Evolutionary conservation across 345 rosid species (phyloP), one percentile per base, ranked within the genome.

Genomic region (Theobroma cacao): DNA sequence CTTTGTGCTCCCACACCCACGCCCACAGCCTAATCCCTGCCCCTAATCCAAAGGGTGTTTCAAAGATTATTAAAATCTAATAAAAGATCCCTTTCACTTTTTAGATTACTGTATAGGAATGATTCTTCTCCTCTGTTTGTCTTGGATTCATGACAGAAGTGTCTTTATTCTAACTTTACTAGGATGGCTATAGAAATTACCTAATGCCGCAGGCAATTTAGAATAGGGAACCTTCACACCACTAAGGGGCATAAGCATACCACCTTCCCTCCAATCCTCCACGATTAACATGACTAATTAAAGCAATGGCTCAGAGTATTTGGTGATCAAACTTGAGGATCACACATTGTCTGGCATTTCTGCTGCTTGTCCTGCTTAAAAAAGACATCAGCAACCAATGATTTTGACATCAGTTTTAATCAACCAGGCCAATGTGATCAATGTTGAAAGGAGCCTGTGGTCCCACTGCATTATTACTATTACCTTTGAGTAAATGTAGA

Each of bases 1-100:
- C 71, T 77, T 81, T 74, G 62, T 81, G 87, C 78, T 69, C 72
- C 80, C 71, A 61, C 74, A 17, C 31, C 31, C 71, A 6, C 56
- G 50, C 22, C 67, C 67, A 15, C 36, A 10, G 3, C 17, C 13
- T 75, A 15, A 47, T 48, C 53, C 18, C 31, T 6, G n/a, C 38
- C 33, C 55, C n/a, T 15, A 20, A 36, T 36, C 45, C 53, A 1
- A 34, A 26, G 5, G 33, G 7, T 41, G 9, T 8, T 41, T 38
- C 34, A 9, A 67, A 67, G 36, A 33, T 73, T 60, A 69, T 69
- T 43, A 41, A 7, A 67, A 41, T 41, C 33, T 26, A 22, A 24
- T 26, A 22, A 69, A n/a, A 69, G 74, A 69, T 43, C 60, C 75
- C 40, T 28, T 48, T 30, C n/a, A 30, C 58, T 38, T 47, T 52